Evolutionary conservation across 257 asterid genomes (phyloP).

Genomic region (Gynochthodes officinalis): DNA sequence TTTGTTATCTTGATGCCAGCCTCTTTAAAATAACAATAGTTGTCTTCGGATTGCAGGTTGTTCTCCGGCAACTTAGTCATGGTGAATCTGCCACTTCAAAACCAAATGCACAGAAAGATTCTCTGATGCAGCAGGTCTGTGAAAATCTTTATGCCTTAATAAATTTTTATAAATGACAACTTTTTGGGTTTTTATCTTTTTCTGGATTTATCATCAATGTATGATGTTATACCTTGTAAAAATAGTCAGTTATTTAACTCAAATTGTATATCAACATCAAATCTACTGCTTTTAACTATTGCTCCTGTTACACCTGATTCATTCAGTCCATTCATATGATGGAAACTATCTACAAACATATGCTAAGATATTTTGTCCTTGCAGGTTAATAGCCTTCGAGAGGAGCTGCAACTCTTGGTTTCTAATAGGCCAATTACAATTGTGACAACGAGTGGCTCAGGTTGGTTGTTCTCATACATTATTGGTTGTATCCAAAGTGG

Average conservation of each 20-base stretch:
- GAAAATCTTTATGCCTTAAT: no score
- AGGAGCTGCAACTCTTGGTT: constrained; percentile 69
- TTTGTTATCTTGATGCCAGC: constrained; percentile 12
- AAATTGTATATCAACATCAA: no score
- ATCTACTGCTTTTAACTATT: no score
- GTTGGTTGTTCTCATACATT: constrained; percentile 29
- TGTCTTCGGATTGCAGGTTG: constrained; percentile 43
- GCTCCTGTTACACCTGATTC: not conserved
- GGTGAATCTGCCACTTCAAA: constrained; percentile 54
- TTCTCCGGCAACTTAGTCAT: constrained; percentile 43
- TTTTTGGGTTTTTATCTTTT: no score
- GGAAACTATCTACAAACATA: not conserved
- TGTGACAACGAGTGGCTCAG: constrained; percentile 76
- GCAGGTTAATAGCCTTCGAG: constrained; percentile 78
- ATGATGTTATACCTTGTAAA: not conserved
- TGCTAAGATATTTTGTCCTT: constrained; percentile 8
- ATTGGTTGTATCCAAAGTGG: not conserved
- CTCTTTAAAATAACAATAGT: not conserved
- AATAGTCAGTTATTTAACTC: not conserved
- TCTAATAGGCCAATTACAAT: constrained; percentile 62
- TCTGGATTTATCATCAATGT: not conserved
- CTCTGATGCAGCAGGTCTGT: constrained; percentile 85
- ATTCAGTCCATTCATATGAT: not conserved
- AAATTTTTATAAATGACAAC: no score
- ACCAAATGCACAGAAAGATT: constrained; percentile 59